Conservation (phyloP, 1,139 yeast species). For the Kazachstania sp. region DNA sequence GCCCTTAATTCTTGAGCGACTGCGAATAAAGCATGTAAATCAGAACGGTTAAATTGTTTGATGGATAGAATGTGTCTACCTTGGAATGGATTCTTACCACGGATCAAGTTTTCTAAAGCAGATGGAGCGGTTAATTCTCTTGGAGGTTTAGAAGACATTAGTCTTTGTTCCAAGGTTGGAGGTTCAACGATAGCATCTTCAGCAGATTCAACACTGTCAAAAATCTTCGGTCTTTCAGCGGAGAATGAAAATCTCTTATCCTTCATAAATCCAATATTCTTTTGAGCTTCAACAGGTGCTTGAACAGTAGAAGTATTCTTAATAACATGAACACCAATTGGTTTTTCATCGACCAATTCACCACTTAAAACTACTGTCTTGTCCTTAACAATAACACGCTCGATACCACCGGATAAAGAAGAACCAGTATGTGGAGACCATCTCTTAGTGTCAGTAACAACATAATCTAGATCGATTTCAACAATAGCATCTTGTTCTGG, state of each 20-base stretch:
- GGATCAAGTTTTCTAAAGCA: slow-evolving; percentile 66
- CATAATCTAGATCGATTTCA: slow-evolving; percentile 71
- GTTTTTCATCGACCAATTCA: slow-evolving; percentile 47
- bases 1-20: slow-evolving; percentile 98
- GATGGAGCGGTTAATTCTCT: slow-evolving; percentile 64
- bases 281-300: slow-evolving; percentile 19
- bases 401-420: slow-evolving; percentile 68
- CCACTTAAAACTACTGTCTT: slow-evolving; percentile 85
- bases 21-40: slow-evolving; percentile 84
- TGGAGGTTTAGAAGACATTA: slow-evolving; percentile 70
- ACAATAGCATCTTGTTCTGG: slow-evolving; percentile 70
- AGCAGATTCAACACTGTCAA: slow-evolving; percentile 33
- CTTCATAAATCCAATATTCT: slow-evolving; percentile 10
- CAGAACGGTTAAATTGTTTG: slow-evolving; percentile 74
- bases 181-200: slow-evolving; percentile 48
- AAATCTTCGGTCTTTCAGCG: slow-evolving; percentile 38
- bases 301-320: slow-evolving; percentile 28
- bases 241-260: slow-evolving; percentile 36
- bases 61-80: slow-evolving; percentile 85
- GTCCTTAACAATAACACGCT: slow-evolving; percentile 72
- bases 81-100: slow-evolving; percentile 78
- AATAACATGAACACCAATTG: slow-evolving; percentile 49
- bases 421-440: slow-evolving; percentile 49
- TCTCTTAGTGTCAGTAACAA: slow-evolving; percentile 37
- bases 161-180: slow-evolving; percentile 31